These are phyloP conservation scores for Penicillium turbatum DNA, from an alignment of 495 filamentous ascomycete genomes.

Conservation along the genomic window DNA sequence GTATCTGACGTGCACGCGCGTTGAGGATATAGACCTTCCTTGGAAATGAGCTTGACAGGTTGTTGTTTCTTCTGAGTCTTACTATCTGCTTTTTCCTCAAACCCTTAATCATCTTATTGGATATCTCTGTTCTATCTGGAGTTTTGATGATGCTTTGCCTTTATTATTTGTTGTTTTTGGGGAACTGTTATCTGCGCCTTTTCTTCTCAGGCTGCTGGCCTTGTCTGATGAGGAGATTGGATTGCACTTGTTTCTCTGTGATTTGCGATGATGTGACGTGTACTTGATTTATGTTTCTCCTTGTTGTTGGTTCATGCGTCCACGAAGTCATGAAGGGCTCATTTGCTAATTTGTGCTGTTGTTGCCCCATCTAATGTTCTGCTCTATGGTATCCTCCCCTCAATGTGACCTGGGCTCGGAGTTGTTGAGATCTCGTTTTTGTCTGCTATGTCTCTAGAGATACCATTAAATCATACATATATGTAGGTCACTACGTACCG, in stretches of 20 bases:
- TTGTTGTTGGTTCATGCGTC: slow-evolving; percentile 17
- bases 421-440: not conserved
- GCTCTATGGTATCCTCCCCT: not conserved
- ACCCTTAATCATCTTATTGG: not conserved
- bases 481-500: too few species aligned
- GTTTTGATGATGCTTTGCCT: not conserved
- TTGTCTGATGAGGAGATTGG: not conserved
- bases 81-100: not conserved
- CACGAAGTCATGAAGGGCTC: slow-evolving; percentile 21
- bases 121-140: not conserved
- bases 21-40: slow-evolving; percentile 75
- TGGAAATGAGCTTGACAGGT: slow-evolving; percentile 49
- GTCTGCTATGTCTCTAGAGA: not conserved
- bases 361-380: not conserved
- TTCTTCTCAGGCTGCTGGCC: slow-evolving; percentile 16
- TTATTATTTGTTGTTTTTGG: not conserved
- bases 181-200: not conserved
- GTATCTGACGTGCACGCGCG: slow-evolving; percentile 76
- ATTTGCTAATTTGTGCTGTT: not conserved
- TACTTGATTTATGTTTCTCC: slow-evolving; percentile 14
- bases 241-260: slow-evolving; percentile 3
- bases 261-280: slow-evolving; percentile 19
- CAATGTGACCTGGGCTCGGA: not conserved
- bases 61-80: not conserved
- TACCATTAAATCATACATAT: not conserved